A percentile compares a stretch with the other conserved stretches of the same genome.
phyloP scores from a whole-genome alignment of 352 stramenopile species.

The Phytophthora litchii region DNA sequence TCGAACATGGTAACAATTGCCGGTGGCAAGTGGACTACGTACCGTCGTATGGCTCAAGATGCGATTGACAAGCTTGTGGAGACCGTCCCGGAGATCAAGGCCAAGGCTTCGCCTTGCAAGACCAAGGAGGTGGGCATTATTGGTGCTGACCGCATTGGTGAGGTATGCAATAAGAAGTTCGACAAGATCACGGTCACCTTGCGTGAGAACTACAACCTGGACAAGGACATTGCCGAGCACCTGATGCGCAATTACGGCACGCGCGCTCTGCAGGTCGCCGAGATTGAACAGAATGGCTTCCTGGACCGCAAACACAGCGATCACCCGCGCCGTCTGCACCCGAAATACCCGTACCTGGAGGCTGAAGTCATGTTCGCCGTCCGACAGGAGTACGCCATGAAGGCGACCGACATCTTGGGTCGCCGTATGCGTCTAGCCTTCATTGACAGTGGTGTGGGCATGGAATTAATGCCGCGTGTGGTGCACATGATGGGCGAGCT shows the following conservation, averaged over 20 bases:
- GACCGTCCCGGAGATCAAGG: constrained; percentile 73
- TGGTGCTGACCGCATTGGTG: constrained; percentile 89
- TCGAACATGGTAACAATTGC: constrained; percentile 95
- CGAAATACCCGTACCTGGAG: constrained; percentile 96
- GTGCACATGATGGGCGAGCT: constrained; percentile 94
- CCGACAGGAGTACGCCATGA: constrained; percentile 94
- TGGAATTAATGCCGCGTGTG: constrained; percentile 83
- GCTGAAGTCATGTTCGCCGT: constrained; percentile 94
- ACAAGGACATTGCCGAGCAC: constrained; percentile 95
- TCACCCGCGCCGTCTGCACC: constrained; percentile 88
- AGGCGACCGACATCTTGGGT: constrained; percentile 93
- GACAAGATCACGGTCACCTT: constrained; percentile 94
- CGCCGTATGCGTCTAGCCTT: constrained; percentile 93
- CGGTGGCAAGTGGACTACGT: constrained; percentile 98
- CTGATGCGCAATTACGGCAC: constrained; percentile 97
- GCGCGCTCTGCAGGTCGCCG: constrained; percentile 93
- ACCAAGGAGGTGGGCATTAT: constrained; percentile 88
- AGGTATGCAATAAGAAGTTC: constrained; percentile 97
- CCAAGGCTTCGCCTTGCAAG: constrained; percentile 75
- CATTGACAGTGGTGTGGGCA: constrained; percentile 88
- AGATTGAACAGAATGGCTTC: constrained; percentile 90
- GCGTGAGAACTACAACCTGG: constrained; percentile 92
- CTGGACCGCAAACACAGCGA: constrained; percentile 84
- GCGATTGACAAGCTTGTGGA: constrained; percentile 91
- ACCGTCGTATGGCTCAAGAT: constrained; percentile 96